These are phyloP conservation scores for Talaromyces sp. DNA, from an alignment of 2,329 filamentous ascomycete genomes.

Conservation along the genomic window DNA sequence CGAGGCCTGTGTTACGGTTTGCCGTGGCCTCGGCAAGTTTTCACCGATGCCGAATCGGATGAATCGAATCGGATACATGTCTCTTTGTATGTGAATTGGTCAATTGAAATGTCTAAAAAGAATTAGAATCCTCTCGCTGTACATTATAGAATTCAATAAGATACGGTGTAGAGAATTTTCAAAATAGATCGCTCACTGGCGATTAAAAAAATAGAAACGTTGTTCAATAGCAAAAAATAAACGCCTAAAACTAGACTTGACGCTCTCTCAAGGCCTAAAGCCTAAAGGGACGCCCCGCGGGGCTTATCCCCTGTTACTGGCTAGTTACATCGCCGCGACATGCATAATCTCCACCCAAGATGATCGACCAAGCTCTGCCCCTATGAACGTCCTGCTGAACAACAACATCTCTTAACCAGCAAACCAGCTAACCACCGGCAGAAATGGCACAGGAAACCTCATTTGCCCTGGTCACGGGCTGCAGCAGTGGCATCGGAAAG, in stretches of 20 bases:
- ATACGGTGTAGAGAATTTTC: no score
- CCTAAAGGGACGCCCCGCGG: no score
- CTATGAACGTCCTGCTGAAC: background rate
- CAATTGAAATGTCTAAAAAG: background rate
- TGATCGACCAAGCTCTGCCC: background rate
- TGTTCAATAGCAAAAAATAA: no score
- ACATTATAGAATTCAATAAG: no score
- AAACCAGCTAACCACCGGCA: background rate
- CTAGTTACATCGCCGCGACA: background rate
- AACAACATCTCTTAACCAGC: background rate
- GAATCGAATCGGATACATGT: background rate
- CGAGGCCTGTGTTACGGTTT: background rate
- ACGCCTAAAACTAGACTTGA: background rate
- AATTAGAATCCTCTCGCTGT: no score
- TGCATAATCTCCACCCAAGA: background rate
- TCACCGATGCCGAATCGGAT: background rate
- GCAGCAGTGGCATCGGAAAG: slow-evolving; percentile 6
- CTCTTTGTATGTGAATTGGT: background rate
- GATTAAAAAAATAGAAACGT: no score
- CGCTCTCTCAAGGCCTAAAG: no score
- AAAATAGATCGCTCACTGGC: no score
- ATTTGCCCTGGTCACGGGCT: slow-evolving; percentile 6
- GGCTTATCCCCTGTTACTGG: no score
- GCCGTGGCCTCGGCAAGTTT: background rate
- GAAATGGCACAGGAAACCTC: background rate